Evolutionary conservation across 2,329 filamentous ascomycete species (phyloP).

Genomic region (Beauveria brongniartii): DNA sequence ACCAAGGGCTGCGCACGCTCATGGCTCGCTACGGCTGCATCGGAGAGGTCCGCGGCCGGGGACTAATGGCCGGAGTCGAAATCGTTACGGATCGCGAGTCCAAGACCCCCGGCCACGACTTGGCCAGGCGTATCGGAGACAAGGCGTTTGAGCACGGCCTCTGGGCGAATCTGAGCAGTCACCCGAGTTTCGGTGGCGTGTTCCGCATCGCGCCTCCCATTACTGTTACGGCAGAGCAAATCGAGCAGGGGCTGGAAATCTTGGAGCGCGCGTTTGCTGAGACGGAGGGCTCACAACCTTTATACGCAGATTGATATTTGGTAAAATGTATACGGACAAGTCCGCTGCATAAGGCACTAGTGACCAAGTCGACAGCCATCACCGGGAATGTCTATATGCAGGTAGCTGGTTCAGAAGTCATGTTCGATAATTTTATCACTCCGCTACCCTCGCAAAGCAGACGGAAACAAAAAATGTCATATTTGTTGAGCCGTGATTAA

Average conservation of each 20-base stretch:
- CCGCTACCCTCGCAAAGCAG: too few relatives aligned
- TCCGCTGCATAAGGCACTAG: too few relatives aligned
- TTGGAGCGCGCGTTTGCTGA: conserved; percentile 46
- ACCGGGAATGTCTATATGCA: too few relatives aligned
- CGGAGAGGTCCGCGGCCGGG: conserved; percentile 52
- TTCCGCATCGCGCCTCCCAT: conserved; percentile 55
- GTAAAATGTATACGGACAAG: too few relatives aligned
- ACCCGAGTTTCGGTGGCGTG: conserved; percentile 46
- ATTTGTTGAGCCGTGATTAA: too few relatives aligned
- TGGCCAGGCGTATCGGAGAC: conserved; percentile 39
- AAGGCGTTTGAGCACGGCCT: conserved; percentile 43
- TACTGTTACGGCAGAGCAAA: conserved; percentile 42
- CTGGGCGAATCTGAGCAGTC: conserved; percentile 48
- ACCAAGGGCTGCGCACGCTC: conserved; percentile 36
- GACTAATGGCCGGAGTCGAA: conserved; percentile 50
- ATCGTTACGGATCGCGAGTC: conserved; percentile 43
- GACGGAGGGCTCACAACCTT: conserved; percentile 23
- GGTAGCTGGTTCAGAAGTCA: too few relatives aligned
- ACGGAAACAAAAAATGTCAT: too few relatives aligned
- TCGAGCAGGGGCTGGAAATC: conserved; percentile 43
- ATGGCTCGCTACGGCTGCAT: conserved; percentile 50
- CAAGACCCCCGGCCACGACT: conserved; percentile 37
- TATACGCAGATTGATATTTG: conserved; percentile 14
- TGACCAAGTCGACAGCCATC: too few relatives aligned
- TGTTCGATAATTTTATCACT: too few relatives aligned